Percentiles rank a stretch among this genome's conserved stretches.
Conservation (phyloP, 768 basidiomycete species). For the Sporobolomyces phaffii region DNA sequence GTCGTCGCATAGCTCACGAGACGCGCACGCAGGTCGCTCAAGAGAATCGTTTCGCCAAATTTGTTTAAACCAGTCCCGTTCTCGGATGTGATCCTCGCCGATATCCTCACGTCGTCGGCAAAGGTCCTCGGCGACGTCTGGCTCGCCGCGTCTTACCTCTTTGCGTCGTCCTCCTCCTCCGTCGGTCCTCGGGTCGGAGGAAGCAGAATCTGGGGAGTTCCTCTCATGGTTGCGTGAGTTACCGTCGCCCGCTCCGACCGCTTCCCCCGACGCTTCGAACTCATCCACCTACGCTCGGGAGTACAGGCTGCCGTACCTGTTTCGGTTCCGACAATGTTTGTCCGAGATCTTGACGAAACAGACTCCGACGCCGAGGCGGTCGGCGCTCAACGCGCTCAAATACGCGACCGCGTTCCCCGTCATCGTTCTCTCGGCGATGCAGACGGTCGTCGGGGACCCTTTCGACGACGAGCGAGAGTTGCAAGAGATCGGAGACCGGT, state of each 20-base stretch:
- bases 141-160: conserved; percentile 56
- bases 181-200: conserved; percentile 7
- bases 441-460: conserved; percentile 47
- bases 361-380: conserved; percentile 62
- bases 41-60: conserved; percentile 68
- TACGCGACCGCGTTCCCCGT: conserved; percentile 96
- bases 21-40: conserved; percentile 55
- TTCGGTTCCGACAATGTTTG: conserved; percentile 90
- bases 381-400: conserved; percentile 86
- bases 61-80: conserved; percentile 65
- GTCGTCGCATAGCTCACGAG: too few relatives aligned
- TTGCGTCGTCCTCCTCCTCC: neutral
- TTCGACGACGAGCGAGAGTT: conserved; percentile 20
- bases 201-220: conserved; percentile 35
- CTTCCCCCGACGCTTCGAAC: neutral
- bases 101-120: conserved; percentile 92
- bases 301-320: conserved; percentile 71
- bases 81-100: conserved; percentile 86
- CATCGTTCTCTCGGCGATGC: conserved; percentile 86
- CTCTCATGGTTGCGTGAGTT: conserved; percentile 39
- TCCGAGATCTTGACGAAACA: conserved; percentile 63
- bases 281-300: neutral
- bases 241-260: neutral
- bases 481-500: conserved; percentile 15
- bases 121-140: conserved; percentile 93